These are phyloP conservation scores for Alternaria ethzedia DNA, from an alignment of 2,329 filamentous ascomycete species.

Conservation along the genomic window DNA sequence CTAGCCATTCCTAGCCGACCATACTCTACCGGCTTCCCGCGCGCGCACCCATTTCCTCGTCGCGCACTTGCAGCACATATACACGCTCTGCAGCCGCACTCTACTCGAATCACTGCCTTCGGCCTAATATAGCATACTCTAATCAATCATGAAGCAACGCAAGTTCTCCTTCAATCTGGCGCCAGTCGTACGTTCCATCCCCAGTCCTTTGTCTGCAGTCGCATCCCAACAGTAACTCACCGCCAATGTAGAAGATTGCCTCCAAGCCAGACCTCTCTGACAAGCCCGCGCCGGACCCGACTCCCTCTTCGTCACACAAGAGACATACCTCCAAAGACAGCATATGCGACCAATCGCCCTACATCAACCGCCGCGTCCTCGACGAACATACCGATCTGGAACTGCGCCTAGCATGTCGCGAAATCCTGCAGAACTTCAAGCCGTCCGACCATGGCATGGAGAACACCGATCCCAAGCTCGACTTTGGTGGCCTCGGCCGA, in stretches of 20 bases:
- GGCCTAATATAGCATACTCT: background rate
- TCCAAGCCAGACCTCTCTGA: slow-evolving; percentile 38
- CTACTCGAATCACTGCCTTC: background rate
- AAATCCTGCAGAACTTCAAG: slow-evolving; percentile 52
- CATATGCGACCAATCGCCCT: slow-evolving; percentile 48
- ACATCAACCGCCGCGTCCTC: slow-evolving; percentile 53
- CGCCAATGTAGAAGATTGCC: slow-evolving; percentile 40
- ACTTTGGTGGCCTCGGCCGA: slow-evolving; percentile 38
- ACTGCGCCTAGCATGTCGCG: slow-evolving; percentile 54
- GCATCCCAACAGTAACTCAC: background rate
- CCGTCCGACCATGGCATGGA: slow-evolving; percentile 47
- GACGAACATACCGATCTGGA: slow-evolving; percentile 52
- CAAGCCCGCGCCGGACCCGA: slow-evolving; percentile 37
- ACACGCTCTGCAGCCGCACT: background rate
- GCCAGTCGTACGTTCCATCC: slow-evolving; percentile 46
- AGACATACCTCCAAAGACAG: slow-evolving; percentile 40
- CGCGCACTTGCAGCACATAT: background rate
- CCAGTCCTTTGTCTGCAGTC: background rate
- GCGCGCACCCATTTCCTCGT: slow-evolving; percentile 1
- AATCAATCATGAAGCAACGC: slow-evolving; percentile 44
- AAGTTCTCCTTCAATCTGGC: slow-evolving; percentile 55
- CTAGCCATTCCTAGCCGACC: slow-evolving; percentile 14
- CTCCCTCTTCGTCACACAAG: slow-evolving; percentile 24
- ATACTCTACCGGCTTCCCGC: background rate
- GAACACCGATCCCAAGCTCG: slow-evolving; percentile 46